Conservation (phyloP, 805 yeast species). For the Kazachstania kunashirensis region DNA sequence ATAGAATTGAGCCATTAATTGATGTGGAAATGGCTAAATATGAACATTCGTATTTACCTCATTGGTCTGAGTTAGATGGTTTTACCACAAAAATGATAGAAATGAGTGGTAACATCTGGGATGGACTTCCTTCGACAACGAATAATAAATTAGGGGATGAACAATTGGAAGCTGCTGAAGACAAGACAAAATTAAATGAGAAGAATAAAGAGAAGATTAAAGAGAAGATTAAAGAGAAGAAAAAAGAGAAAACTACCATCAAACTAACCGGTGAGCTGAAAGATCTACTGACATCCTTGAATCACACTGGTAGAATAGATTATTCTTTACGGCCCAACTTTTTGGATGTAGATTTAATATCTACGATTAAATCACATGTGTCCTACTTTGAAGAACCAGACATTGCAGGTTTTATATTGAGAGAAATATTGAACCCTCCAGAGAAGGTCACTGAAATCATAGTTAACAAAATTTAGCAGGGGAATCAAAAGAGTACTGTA, state of each 20-base stretch:
- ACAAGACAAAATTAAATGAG: slow-evolving; percentile 8
- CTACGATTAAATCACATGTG: slow-evolving; percentile 81
- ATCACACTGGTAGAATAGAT: slow-evolving; percentile 72
- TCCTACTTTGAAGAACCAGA: slow-evolving; percentile 82
- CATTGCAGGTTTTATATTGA: slow-evolving; percentile 68
- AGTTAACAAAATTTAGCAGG: slow-evolving; percentile 1
- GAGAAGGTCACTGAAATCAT: slow-evolving; percentile 4
- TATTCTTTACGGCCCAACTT: slow-evolving; percentile 69
- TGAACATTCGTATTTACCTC: slow-evolving; percentile 22
- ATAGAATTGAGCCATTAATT: slow-evolving; percentile 80
- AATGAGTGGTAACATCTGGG: slow-evolving; percentile 18
- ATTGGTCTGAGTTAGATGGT: slow-evolving; percentile 20
- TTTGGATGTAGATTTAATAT: slow-evolving; percentile 67
- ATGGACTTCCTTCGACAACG: slow-evolving; percentile 11
- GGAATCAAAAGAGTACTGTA: too few relatives aligned
- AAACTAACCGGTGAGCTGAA: neutral
- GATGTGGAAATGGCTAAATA: slow-evolving; percentile 16
- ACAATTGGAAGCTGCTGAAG: too few relatives aligned
- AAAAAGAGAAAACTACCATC: neutral
- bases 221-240: slow-evolving; percentile 10
- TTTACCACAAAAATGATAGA: slow-evolving; percentile 24
- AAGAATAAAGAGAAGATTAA: slow-evolving; percentile 7
- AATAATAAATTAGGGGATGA: neutral
- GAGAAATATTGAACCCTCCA: slow-evolving; percentile 35
- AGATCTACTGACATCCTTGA: slow-evolving; percentile 36